Percentiles rank a stretch among this genome's conserved stretches.
Conservation (phyloP, 495 filamentous ascomycete genomes). For the Penicillium goetzii region DNA sequence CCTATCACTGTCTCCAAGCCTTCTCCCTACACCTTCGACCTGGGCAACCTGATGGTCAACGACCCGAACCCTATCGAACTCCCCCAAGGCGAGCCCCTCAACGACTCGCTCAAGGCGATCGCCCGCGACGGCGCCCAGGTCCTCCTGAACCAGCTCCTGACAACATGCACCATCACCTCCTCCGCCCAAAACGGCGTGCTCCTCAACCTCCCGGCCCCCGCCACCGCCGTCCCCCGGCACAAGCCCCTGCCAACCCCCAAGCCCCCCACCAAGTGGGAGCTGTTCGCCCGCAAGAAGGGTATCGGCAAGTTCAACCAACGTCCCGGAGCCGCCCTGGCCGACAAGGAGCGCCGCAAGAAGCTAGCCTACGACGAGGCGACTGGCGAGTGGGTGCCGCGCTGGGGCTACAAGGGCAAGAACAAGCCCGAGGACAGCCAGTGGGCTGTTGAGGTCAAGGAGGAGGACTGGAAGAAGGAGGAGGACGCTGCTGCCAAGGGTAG, state of each 20-base stretch:
- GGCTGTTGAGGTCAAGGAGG: constrained; percentile 88
- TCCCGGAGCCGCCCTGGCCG: constrained; percentile 46
- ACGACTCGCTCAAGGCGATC: constrained; percentile 59
- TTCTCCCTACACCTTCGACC: constrained; percentile 89
- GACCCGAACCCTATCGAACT: constrained; percentile 79
- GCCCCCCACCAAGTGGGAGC: constrained; percentile 87
- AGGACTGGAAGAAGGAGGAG: constrained; percentile 67
- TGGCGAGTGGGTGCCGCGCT: constrained; percentile 87
- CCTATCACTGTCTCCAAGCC: constrained; percentile 75
- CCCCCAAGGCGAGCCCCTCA: constrained; percentile 39
- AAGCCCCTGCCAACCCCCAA: constrained; percentile 84
- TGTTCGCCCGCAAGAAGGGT: constrained; percentile 93
- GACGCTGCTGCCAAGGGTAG: constrained; percentile 61
- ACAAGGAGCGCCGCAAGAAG: constrained; percentile 74
- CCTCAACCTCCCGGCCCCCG: constrained; percentile 69
- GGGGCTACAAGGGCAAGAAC: constrained; percentile 94
- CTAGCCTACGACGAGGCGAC: constrained; percentile 80
- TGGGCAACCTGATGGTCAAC: constrained; percentile 78
- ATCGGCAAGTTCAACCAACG: constrained; percentile 62
- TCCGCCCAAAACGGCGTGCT: constrained; percentile 66
- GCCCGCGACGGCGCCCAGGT: constrained; percentile 87
- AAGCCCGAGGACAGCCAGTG: constrained; percentile 77
- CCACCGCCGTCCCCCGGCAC: constrained; percentile 77
- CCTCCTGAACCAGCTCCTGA: constrained; percentile 87
- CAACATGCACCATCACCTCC: constrained; percentile 75